Percentiles rank a stretch among this genome's conserved stretches.
Evolutionary conservation across 2,329 filamentous ascomycete species (phyloP).

Genomic region (Blastomyces gilchristii): DNA sequence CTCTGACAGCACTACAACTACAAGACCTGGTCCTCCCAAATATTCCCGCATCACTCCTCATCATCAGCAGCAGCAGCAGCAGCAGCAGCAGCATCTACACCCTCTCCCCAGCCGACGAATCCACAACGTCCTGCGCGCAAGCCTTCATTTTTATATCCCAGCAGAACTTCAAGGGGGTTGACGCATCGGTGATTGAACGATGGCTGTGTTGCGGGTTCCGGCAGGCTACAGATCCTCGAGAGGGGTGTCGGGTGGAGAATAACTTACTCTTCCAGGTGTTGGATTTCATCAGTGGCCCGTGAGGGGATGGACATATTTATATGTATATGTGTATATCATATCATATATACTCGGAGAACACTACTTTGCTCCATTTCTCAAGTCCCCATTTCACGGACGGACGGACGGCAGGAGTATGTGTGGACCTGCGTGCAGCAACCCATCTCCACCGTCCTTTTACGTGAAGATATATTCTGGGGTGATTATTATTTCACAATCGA

Average conservation of each 20-base stretch:
- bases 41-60: too few species aligned
- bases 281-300: conserved; percentile 2
- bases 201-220: conserved; percentile 2
- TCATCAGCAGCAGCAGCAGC: neutral
- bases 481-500: neutral
- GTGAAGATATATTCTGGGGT: neutral
- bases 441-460: neutral
- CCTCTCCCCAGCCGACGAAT: neutral
- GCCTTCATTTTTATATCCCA: conserved; percentile 1
- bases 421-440: neutral
- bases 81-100: neutral
- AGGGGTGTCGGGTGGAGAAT: conserved; percentile 2
- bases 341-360: neutral
- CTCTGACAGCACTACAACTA: neutral
- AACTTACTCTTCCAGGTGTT: conserved; percentile 5
- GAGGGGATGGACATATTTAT: neutral
- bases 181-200: neutral
- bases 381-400: neutral
- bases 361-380: neutral
- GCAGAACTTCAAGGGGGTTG: conserved; percentile 1
- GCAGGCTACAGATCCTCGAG: neutral
- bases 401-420: neutral
- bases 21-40: neutral
- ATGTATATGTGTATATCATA: neutral
- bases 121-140: neutral